phyloP scores from a whole-genome alignment of 192 early-diverging fungal genomes.

The Allomyces macrogynus region DNA sequence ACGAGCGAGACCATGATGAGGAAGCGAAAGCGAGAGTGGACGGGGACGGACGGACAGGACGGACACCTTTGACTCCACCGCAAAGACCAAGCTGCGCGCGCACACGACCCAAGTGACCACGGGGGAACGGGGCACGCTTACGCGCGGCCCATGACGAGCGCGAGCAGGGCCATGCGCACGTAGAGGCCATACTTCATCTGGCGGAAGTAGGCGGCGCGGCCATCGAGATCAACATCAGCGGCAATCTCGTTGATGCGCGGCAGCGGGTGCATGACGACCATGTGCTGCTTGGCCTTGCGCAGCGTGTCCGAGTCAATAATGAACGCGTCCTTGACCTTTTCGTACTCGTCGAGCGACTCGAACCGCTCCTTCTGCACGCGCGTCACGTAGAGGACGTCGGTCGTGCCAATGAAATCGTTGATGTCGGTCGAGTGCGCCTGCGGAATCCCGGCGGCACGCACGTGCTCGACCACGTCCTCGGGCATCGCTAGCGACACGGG shows the following conservation, averaged over 20 bases:
- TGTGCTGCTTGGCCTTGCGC: slow-evolving; percentile 71
- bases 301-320: slow-evolving; percentile 74
- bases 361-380: slow-evolving; percentile 95
- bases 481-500: slow-evolving; percentile 71
- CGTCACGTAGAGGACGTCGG: slow-evolving; percentile 94
- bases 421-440: slow-evolving; percentile 51
- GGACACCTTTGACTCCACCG: no score
- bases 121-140: no score
- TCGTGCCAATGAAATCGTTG: slow-evolving; percentile 54
- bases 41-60: no score
- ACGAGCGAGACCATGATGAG: no score
- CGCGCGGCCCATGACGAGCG: slow-evolving; percentile 40
- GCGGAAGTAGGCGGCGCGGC: slow-evolving; percentile 90
- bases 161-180: slow-evolving; percentile 92
- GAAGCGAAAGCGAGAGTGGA: no score
- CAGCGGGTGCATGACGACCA: slow-evolving; percentile 98
- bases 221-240: slow-evolving; percentile 94
- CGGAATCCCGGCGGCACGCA: slow-evolving; percentile 18
- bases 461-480: slow-evolving; percentile 40
- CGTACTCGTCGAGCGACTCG: slow-evolving; percentile 50
- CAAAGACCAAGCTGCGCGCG: no score
- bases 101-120: no score
- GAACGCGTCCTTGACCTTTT: slow-evolving; percentile 48
- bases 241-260: slow-evolving; percentile 88
- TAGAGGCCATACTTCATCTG: slow-evolving; percentile 97